Evolutionary conservation across 495 filamentous ascomycete species (phyloP).

Genomic region (Hypoxylon lenormandii): DNA sequence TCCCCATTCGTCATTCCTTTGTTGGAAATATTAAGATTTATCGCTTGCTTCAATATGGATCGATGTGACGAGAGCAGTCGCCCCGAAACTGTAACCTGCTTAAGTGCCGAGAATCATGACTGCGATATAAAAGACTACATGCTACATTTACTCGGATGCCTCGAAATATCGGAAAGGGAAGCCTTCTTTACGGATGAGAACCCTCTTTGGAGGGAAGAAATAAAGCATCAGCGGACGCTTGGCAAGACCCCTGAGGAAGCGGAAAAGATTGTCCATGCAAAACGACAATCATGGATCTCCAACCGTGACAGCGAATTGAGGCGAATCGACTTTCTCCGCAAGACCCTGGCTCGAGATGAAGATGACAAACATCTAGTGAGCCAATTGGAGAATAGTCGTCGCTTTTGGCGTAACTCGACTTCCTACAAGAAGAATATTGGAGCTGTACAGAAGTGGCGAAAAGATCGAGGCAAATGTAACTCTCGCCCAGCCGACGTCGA

Average conservation of each 20-base stretch:
- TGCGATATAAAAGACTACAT: conserved; percentile 47
- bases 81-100: conserved; percentile 4
- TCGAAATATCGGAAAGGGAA: conserved; percentile 43
- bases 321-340: conserved; percentile 37
- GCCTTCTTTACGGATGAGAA: conserved; percentile 31
- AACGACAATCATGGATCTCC: conserved; percentile 32
- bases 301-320: conserved; percentile 36
- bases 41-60: conserved; percentile 1
- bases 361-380: conserved; percentile 22
- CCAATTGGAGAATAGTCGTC: not conserved
- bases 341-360: conserved; percentile 24
- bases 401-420: not conserved
- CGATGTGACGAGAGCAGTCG: not conserved
- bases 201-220: conserved; percentile 40
- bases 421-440: too few relatives aligned
- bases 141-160: conserved; percentile 53
- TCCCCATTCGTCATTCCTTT: not conserved
- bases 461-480: too few relatives aligned
- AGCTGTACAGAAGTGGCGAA: too few relatives aligned
- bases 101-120: conserved; percentile 28
- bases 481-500: not conserved
- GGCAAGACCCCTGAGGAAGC: conserved; percentile 10
- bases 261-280: conserved; percentile 22
- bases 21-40: too few relatives aligned
- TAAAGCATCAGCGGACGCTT: conserved; percentile 12